A percentile compares a stretch with the other conserved stretches of the same genome.
Conservation (phyloP, 306 rosid genomes). For the Prunus mongolica region DNA sequence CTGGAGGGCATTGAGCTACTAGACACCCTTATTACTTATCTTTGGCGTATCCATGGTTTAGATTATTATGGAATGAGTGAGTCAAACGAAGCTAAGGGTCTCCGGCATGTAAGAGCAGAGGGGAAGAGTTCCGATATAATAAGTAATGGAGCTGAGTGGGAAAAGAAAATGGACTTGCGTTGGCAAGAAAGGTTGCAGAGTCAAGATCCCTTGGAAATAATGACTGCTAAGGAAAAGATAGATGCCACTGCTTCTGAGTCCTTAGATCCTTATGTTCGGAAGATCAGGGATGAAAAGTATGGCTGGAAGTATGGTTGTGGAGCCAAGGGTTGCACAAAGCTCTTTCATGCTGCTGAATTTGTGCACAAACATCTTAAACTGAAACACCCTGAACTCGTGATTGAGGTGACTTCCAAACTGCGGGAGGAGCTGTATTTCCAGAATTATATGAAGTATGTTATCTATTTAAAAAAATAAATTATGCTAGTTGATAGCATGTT, state of each 20-base stretch:
- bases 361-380: conserved; percentile 93
- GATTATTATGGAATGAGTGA: conserved; percentile 98
- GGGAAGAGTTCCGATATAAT: conserved; percentile 42
- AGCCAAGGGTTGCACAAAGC: conserved; percentile 99
- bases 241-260: conserved; percentile 84
- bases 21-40: conserved; percentile 86
- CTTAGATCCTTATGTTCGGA: conserved; percentile 84
- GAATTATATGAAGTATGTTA: conserved; percentile 93
- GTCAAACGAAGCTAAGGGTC: conserved; percentile 77
- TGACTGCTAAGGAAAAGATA: conserved; percentile 96
- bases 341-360: conserved; percentile 95
- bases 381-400: conserved; percentile 82
- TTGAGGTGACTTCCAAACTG: conserved; percentile 79
- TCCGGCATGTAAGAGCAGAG: conserved; percentile 83
- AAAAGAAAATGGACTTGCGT: conserved; percentile 72
- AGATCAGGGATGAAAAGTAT: conserved; percentile 97
- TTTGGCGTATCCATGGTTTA: conserved; percentile 91
- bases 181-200: conserved; percentile 88
- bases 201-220: conserved; percentile 89
- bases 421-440: conserved; percentile 87
- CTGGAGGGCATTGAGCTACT: conserved; percentile 89
- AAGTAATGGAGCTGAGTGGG: conserved; percentile 80
- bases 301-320: conserved; percentile 99
- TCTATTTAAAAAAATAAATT: conserved; percentile 11
- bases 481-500: background rate